Base-by-base conservation (phyloP, 2,329 filamentous ascomycete genomes). In the Fusarium tuaranense region DNA sequence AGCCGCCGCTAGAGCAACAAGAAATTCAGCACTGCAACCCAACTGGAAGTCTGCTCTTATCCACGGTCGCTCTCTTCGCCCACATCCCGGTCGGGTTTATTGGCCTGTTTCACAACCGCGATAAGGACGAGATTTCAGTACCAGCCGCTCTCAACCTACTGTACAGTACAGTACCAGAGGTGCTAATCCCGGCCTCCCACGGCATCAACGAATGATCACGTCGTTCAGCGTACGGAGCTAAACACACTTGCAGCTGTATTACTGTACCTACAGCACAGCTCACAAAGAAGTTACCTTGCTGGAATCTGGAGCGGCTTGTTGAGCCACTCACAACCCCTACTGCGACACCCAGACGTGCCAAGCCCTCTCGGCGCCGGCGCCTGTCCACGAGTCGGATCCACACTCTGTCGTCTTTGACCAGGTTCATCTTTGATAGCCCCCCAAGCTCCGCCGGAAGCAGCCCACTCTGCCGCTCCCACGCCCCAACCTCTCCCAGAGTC, bases 401-500 rank as follows among this genome's bases (percentile, higher is more conserved):
- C 76, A 60, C 53, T 39, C 66, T 46, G 51, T 34, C 65, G 63
- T 58, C 65, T 65, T 53, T 68, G 44, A 63, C 67, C 55, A 41
- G 72, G 61, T 68, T 73, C 61, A 51, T 67, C 68, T 64, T 68
- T 70, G 60, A 76, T 66, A 72, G 66, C 75, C 70, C 66, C 70
- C 60, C 48, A 78, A 72, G 72, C 66, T 72, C 72, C 73, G 72
- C 75, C 75, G 64, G 68, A 80, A 78, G 71, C 78, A 78, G 75
- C 70, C 75, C 75, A 77, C 67, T 67, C 69, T 65, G 67, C 66
- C 69, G 39, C 63, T 68, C 34, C 53, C 68, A 75, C 62, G 41
- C 72, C 73, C 78, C 78, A 80, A 71, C 79, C 78, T 78, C 76
- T 79, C 70, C 60, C 68, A 60, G 63, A 44, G 65, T 41, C 69